A percentile compares a stretch with the other conserved stretches of the same genome.
Evolutionary conservation across 2,329 filamentous ascomycete species (phyloP).

Genomic region (Trichoderma sp.): DNA sequence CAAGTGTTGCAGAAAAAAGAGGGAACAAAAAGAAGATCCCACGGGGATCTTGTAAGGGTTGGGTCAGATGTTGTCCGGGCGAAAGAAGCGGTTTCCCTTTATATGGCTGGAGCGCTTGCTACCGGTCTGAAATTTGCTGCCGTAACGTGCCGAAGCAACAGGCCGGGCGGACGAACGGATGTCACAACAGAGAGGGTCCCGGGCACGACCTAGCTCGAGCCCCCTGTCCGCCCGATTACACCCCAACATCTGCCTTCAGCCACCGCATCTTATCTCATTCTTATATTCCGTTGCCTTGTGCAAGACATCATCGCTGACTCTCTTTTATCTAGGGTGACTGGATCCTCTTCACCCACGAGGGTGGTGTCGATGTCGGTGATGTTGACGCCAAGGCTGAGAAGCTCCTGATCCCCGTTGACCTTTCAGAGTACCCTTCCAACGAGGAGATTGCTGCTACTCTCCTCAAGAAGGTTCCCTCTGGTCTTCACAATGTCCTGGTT

Average conservation of each 20-base stretch:
- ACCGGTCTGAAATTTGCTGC: constrained; percentile 23
- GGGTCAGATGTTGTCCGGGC: not conserved
- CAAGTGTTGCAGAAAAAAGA: not conserved
- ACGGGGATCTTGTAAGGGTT: not conserved
- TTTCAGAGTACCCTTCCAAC: constrained; percentile 93
- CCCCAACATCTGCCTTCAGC: constrained; percentile 2
- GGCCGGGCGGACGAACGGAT: constrained; percentile 45
- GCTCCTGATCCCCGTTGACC: constrained; percentile 94
- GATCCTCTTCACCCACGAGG: constrained; percentile 99
- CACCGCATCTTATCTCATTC: not conserved
- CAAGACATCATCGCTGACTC: constrained; percentile 31
- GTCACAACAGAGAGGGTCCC: constrained; percentile 39
- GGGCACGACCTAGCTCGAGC: constrained; percentile 10
- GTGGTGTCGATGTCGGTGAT: constrained; percentile 99
- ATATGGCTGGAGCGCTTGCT: constrained; percentile 24
- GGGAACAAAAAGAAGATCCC: not conserved
- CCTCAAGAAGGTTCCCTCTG: constrained; percentile 90
- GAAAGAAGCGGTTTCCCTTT: constrained; percentile 27
- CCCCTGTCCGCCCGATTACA: constrained; percentile 27
- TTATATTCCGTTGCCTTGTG: not conserved
- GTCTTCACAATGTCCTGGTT: constrained; percentile 95
- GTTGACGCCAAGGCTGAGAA: constrained; percentile 99
- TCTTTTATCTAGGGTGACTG: constrained; percentile 78
- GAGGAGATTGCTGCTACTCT: constrained; percentile 84
- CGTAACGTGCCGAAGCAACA: constrained; percentile 34